phyloP scores from a whole-genome alignment of 1,284 basidiomycete species.

The Caloboletus inedulis region DNA sequence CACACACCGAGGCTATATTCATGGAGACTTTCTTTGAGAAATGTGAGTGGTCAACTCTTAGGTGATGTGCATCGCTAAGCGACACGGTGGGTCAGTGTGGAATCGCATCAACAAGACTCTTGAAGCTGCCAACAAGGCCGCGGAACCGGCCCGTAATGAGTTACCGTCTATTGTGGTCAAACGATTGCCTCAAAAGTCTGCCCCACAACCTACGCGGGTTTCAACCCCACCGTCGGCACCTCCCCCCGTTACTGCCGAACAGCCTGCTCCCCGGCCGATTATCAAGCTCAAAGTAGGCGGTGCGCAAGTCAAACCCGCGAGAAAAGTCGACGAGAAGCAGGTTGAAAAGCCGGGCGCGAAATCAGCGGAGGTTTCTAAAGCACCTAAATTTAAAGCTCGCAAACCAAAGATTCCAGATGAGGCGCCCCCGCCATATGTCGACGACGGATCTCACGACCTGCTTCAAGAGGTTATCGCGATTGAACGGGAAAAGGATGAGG shows the following conservation, averaged over 20 bases:
- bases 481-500: constrained; percentile 60
- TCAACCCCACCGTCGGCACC: constrained; percentile 22
- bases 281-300: constrained; percentile 57
- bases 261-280: constrained; percentile 44
- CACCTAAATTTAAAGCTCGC: constrained; percentile 41
- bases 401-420: constrained; percentile 50
- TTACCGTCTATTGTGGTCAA: constrained; percentile 36
- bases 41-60: constrained; percentile 47
- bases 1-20: constrained; percentile 72
- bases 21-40: constrained; percentile 86
- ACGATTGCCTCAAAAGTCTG: constrained; percentile 31
- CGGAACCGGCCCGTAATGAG: constrained; percentile 31
- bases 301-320: constrained; percentile 26
- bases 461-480: constrained; percentile 79
- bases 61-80: constrained; percentile 3
- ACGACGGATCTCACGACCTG: constrained; percentile 74
- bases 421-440: constrained; percentile 62
- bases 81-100: constrained; percentile 52
- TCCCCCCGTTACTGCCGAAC: constrained; percentile 31
- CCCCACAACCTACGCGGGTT: constrained; percentile 9
- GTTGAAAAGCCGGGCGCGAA: constrained; percentile 33
- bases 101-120: constrained; percentile 75
- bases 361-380: constrained; percentile 27
- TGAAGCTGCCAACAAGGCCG: constrained; percentile 42
- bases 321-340: constrained; percentile 30